Evolutionary conservation across 2,329 filamentous ascomycete genomes (phyloP).

Genomic region (Paraphaeosphaeria minitans): DNA sequence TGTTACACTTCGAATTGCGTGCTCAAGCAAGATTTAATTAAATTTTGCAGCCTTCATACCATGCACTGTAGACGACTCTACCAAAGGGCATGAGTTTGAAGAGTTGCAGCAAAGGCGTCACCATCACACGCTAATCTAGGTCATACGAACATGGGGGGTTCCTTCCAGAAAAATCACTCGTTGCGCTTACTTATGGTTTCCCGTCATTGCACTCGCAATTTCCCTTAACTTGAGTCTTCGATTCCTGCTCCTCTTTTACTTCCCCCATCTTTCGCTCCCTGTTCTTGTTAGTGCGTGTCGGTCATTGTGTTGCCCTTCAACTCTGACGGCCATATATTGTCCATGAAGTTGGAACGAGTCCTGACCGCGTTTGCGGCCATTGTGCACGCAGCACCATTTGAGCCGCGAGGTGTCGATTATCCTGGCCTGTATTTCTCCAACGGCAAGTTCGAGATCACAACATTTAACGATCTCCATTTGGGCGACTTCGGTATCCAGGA

Average conservation of each 20-base stretch:
- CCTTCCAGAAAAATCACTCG: neutral
- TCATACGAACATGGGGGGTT: slow-evolving; percentile 1
- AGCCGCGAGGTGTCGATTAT: slow-evolving; percentile 20
- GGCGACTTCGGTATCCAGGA: slow-evolving; percentile 55
- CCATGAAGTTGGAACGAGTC: slow-evolving; percentile 4
- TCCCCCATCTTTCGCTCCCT: neutral
- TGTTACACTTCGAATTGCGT: neutral
- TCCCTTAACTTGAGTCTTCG: neutral
- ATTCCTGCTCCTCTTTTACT: slow-evolving; percentile 6
- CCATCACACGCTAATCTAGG: neutral
- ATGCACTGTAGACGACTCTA: neutral
- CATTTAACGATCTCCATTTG: slow-evolving; percentile 74
- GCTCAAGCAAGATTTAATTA: neutral
- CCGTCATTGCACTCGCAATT: slow-evolving; percentile 16
- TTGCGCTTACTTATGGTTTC: neutral
- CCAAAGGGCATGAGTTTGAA: neutral
- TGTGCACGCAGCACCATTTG: slow-evolving; percentile 8
- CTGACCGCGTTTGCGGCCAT: slow-evolving; percentile 4
- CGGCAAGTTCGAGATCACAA: slow-evolving; percentile 55
- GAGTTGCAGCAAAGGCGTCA: neutral
- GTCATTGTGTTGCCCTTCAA: neutral
- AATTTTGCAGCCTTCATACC: neutral
- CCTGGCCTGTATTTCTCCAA: slow-evolving; percentile 35
- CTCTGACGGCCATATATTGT: neutral
- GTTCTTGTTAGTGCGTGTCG: neutral